These are phyloP conservation scores for Annulohypoxylon moriforme DNA, from an alignment of 495 filamentous ascomycete species.

Conservation along the genomic window DNA sequence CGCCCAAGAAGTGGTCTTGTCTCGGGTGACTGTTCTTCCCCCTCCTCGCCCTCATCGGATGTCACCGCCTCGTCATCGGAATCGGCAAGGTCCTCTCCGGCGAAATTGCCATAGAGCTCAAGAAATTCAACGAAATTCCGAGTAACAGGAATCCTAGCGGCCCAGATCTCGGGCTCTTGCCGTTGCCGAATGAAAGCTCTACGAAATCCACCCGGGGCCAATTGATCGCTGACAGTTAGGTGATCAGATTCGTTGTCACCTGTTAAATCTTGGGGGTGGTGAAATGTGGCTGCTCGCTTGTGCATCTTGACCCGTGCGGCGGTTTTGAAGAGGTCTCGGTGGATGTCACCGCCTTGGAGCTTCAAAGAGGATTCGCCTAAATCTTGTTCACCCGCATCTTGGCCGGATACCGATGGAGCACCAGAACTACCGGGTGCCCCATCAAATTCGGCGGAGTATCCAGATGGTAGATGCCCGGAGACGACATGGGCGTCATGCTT, in stretches of 20 bases:
- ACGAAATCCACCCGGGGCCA: constrained; percentile 70
- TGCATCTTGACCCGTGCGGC: constrained; percentile 61
- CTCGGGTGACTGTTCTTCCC: constrained; percentile 50
- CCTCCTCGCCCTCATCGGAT: constrained; percentile 59
- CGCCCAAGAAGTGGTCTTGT: constrained; percentile 66
- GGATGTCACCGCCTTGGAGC: constrained; percentile 75
- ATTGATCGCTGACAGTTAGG: constrained; percentile 62
- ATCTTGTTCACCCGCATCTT: constrained; percentile 46
- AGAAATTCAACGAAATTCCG: constrained; percentile 76
- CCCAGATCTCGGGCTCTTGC: constrained; percentile 54
- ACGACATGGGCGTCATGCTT: constrained; percentile 52
- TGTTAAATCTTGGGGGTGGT: constrained; percentile 51
- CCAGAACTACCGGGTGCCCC: constrained; percentile 39
- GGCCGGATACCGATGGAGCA: constrained; percentile 49
- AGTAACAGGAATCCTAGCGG: constrained; percentile 62
- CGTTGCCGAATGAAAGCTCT: constrained; percentile 67
- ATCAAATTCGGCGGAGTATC: constrained; percentile 59
- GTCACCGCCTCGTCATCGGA: constrained; percentile 68
- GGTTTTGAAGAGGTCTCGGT: constrained; percentile 74
- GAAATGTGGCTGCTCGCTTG: constrained; percentile 69
- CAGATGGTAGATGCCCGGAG: constrained; percentile 58
- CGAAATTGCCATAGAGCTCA: constrained; percentile 76
- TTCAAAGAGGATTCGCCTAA: constrained; percentile 67
- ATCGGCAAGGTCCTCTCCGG: constrained; percentile 75
- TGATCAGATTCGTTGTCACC: constrained; percentile 43